Base-by-base conservation (phyloP, 768 basidiomycete genomes). In the Lepiota brunneoincarnata region DNA sequence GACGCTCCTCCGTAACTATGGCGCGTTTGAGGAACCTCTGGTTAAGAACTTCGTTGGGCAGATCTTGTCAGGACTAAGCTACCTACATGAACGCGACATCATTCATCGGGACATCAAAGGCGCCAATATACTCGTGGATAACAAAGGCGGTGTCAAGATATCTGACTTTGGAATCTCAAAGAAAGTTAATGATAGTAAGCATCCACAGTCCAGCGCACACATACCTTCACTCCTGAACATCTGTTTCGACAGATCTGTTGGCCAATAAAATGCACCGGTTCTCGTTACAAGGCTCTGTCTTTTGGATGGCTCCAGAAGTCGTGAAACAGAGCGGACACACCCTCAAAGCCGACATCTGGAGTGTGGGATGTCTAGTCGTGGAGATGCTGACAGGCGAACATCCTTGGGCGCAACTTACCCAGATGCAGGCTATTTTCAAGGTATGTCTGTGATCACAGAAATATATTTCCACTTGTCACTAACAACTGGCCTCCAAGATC, bases 371-470 rank as follows among this genome's bases (percentile, higher is more conserved):
- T 68, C 72, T 98, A 43, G 87, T 97, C 21, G 92, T 98, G 11
- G 94, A 98, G 69, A 98, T 98, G 94, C 75, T 97, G 51, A 98
- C 95, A 0, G 93, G 94, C 1, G 89, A 93, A 64, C 94, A 95
- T 66, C 94, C 94, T 1, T 98, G 91, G 85, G 91, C 96, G 0
- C 90, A 95, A 59, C 77, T 98, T 38, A 94, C 89, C 4, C 97
- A 98, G 72, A 98, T 98, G 95, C 97, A 98, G 71, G 97, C 96
- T 38, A 97, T 99, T 59, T 99, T 97, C 79, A 92, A 93, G 78
- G 95, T 92, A 55, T 37, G 66, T 60, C 35, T 24, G 11, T 35
- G 41, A 26, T 42, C 31, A 48, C 4, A 14, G 4, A 23, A 17
- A 39, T n/a, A n/a, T 31, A 15, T 31, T 18, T 12, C 14, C 23